Evolutionary conservation across 495 filamentous ascomycete species (phyloP), one percentile per base, ranked within the genome.

Genomic region (Trichoderma orchidacearum): DNA sequence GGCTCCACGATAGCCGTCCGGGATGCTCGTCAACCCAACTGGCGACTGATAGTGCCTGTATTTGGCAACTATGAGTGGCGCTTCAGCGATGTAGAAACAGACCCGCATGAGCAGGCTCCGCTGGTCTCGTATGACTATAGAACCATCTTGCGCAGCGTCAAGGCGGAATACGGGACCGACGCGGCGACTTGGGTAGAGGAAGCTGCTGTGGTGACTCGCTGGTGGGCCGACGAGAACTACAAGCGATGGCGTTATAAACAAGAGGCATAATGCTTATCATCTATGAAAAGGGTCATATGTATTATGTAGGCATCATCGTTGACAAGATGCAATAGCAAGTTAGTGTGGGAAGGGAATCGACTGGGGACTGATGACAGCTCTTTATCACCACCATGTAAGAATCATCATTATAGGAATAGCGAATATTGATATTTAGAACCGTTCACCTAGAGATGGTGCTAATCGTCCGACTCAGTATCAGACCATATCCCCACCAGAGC

Each of bases 141-240:
- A 3, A 51, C 65, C n/a, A 59, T 73, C 15, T 45, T 57, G 17
- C 58, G 62, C 1, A 63, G 53, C 15, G 63, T 75, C 1, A 45
- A 63, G 31, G 57, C 51, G 1, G 56, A 58, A 12, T 59, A 72
- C 61, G 70, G 72, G 1, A 58, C 65, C 13, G 69, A 71, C 8
- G 70, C 62, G 9, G 65, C 73, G 6, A 52, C 63, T 12, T 77
- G 72, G 72, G 63, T 75, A 6, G 65, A 68, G 45, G 68, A 76
- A 23, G 75, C 73, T 31, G 54, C 51, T 18, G 9, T 25, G 3
- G 17, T 53, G 21, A 31, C 15, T 21, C 13, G 28, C 7, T 53
- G 51, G 15, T 53, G 51, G 51, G 27, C 30, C 0, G 28, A 53
- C n/a, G 28, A 18, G 28, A 53, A 53, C 21, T 28, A 30, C 28